phyloP scores from a whole-genome alignment of 2,329 filamentous ascomycete genomes.

The Cryoendolithus antarcticus region DNA sequence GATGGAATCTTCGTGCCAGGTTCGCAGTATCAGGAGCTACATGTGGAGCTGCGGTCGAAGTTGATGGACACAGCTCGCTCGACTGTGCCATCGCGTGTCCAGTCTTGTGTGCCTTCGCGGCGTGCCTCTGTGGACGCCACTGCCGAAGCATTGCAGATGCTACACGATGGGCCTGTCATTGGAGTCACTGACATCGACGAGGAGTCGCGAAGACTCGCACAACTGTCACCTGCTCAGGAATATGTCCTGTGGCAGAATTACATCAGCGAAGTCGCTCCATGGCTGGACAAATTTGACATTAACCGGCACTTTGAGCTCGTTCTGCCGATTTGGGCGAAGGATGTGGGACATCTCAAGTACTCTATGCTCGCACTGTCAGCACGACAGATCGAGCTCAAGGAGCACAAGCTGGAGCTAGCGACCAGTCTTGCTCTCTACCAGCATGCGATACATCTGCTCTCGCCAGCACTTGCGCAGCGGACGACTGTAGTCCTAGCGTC shows the following conservation, averaged over 20 bases:
- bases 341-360: conserved; percentile 30
- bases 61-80: conserved; percentile 7
- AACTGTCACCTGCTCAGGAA: conserved; percentile 7
- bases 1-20: conserved; percentile 10
- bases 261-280: conserved; percentile 38
- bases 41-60: conserved; percentile 6
- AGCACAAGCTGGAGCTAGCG: conserved; percentile 28
- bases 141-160: not conserved
- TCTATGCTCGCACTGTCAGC: conserved; percentile 40
- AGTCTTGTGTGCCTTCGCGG: not conserved
- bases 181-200: conserved; percentile 3
- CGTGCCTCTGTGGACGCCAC: not conserved
- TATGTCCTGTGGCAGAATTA: conserved; percentile 24
- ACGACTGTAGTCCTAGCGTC: conserved; percentile 32
- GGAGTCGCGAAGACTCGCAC: conserved; percentile 12
- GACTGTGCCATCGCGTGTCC: conserved; percentile 1
- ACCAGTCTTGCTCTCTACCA: conserved; percentile 41
- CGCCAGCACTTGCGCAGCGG: conserved; percentile 27
- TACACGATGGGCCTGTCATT: not conserved
- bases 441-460: conserved; percentile 32
- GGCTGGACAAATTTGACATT: conserved; percentile 44
- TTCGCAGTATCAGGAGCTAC: conserved; percentile 7
- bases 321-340: conserved; percentile 34
- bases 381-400: conserved; percentile 36
- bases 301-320: conserved; percentile 37